Percentiles rank a stretch among this genome's conserved stretches.
Conservation (phyloP, 2,329 filamentous ascomycete species). For the Penicillium sp. region DNA sequence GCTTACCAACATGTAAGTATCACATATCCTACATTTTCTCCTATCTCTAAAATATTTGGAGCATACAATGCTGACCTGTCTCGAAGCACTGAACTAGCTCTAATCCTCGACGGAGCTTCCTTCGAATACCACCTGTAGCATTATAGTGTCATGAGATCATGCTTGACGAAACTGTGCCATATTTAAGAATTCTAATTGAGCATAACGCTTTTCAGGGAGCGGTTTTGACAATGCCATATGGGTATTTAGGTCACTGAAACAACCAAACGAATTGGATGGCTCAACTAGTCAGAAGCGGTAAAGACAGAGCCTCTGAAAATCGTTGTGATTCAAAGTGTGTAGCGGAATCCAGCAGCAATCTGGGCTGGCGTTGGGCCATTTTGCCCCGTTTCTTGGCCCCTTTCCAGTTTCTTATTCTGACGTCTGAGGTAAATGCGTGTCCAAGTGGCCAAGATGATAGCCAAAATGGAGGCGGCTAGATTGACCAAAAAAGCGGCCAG, state of each 20-base stretch:
- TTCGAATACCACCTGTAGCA: no score
- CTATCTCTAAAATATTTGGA: neutral
- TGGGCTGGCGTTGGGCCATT: constrained; percentile 1
- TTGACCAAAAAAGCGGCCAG: constrained; percentile 29
- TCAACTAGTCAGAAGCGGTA: no score
- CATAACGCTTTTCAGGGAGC: no score
- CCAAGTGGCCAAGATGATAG: constrained; percentile 23
- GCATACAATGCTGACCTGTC: neutral
- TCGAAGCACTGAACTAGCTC: neutral
- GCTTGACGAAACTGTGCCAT: no score
- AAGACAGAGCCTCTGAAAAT: no score
- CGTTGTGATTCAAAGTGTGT: neutral
- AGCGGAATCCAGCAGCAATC: neutral
- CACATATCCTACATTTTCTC: neutral
- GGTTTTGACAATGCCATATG: no score
- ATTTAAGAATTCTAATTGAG: no score
- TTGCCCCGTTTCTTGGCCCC: constrained; percentile 7
- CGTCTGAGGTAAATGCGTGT: constrained; percentile 26
- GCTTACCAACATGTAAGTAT: constrained; percentile 27
- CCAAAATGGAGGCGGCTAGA: constrained; percentile 21
- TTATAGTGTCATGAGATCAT: no score
- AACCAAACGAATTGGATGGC: no score
- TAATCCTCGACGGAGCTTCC: neutral
- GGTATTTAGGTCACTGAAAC: no score
- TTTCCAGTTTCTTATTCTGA: constrained; percentile 28